phyloP scores from a whole-genome alignment of 2,329 filamentous ascomycete genomes.

The Colletotrichum eleusines region DNA sequence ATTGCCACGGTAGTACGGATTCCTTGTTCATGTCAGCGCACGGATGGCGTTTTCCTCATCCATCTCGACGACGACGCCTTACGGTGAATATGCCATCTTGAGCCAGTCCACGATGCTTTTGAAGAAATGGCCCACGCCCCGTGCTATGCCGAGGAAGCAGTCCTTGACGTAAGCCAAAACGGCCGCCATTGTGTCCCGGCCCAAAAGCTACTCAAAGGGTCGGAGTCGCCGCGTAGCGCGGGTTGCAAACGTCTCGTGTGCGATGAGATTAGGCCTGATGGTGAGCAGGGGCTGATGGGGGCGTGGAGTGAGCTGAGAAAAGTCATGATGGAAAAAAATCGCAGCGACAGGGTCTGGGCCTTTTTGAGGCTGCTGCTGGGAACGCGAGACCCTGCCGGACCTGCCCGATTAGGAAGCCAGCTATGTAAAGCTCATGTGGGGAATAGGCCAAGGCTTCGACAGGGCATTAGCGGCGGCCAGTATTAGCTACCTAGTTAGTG shows the following conservation, averaged over 20 bases:
- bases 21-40: slow-evolving; percentile 3
- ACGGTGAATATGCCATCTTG: slow-evolving; percentile 34
- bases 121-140: slow-evolving; percentile 8
- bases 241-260: not conserved
- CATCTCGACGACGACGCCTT: not conserved
- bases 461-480: slow-evolving; percentile 5
- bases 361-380: slow-evolving; percentile 3
- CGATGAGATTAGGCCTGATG: not conserved
- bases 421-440: slow-evolving; percentile 33
- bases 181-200: slow-evolving; percentile 11
- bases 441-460: not conserved
- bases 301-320: slow-evolving; percentile 1
- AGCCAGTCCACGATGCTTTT: slow-evolving; percentile 27
- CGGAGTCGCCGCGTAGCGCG: not conserved
- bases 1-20: slow-evolving; percentile 36
- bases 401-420: slow-evolving; percentile 29
- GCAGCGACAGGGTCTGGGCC: slow-evolving; percentile 9
- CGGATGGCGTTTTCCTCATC: not conserved
- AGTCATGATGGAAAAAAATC: slow-evolving; percentile 20
- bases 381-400: not conserved
- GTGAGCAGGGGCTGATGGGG: not conserved
- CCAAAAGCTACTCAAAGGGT: not conserved
- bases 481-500: no score
- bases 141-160: slow-evolving; percentile 3
- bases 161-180: slow-evolving; percentile 8